Percentiles rank a stretch among this genome's conserved stretches.
phyloP scores from a whole-genome alignment of 2,329 filamentous ascomycete species.

The Exophiala calicioides region DNA sequence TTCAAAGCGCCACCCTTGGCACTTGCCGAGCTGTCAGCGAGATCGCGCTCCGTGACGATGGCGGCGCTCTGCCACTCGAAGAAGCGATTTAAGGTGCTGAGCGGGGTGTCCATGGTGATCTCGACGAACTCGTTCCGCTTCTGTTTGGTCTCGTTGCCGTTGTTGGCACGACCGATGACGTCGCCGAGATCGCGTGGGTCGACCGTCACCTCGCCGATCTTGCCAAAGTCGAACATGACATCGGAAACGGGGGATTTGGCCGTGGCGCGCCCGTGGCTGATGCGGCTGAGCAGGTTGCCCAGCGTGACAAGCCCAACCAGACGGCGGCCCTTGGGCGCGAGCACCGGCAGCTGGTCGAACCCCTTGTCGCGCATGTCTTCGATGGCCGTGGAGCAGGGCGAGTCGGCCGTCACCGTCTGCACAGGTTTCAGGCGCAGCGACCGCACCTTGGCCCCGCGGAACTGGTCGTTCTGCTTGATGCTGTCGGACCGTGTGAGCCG shows the following conservation, averaged over 20 bases:
- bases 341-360: constrained; percentile 95
- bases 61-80: constrained; percentile 90
- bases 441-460: constrained; percentile 75
- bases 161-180: constrained; percentile 17
- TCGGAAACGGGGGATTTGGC: constrained; percentile 73
- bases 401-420: constrained; percentile 73
- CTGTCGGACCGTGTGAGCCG: constrained; percentile 39
- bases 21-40: constrained; percentile 42
- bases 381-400: constrained; percentile 80
- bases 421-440: constrained; percentile 89
- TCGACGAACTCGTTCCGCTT: constrained; percentile 76
- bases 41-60: constrained; percentile 78
- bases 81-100: constrained; percentile 83
- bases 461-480: constrained; percentile 61
- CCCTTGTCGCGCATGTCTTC: constrained; percentile 98
- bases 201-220: constrained; percentile 85
- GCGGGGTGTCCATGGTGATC: constrained; percentile 86
- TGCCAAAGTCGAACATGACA: constrained; percentile 96
- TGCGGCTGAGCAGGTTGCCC: constrained; percentile 88
- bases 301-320: constrained; percentile 92
- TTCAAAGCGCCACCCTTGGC: constrained; percentile 59
- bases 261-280: constrained; percentile 78
- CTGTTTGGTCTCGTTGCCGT: constrained; percentile 19
- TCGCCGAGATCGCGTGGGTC: constrained; percentile 68
- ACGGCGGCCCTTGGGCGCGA: constrained; percentile 65